Conservation (phyloP, 78 protist species). For the Bodo saltans region DNA sequence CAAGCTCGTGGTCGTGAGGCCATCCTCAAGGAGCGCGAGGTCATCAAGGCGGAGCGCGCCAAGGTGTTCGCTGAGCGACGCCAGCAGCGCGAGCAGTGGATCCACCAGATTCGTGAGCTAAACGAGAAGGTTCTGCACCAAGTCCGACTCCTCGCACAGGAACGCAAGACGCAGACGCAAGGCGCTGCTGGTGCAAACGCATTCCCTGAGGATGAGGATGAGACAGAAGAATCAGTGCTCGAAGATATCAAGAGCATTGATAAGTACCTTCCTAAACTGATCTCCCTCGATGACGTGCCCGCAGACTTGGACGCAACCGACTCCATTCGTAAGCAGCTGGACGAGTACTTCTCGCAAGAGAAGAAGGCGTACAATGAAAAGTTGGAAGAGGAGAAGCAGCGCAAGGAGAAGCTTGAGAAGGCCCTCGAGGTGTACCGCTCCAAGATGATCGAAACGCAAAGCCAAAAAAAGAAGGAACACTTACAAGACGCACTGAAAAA, state of each 20-base stretch:
- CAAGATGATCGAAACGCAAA: neutral
- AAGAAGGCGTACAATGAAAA: neutral
- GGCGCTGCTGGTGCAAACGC: neutral
- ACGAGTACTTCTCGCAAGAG: constrained; percentile 2
- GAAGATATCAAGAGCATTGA: constrained; percentile 3
- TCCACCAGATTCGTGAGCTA: neutral
- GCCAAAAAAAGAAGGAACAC: neutral
- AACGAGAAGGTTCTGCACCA: constrained; percentile 14
- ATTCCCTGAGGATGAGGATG: neutral
- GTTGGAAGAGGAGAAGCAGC: neutral
- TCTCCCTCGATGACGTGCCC: neutral
- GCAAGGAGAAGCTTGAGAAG: neutral
- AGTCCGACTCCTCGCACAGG: neutral
- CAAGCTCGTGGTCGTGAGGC: neutral
- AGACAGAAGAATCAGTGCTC: neutral
- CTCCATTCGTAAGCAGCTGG: neutral
- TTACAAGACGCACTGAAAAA: constrained; percentile 16
- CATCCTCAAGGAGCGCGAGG: neutral
- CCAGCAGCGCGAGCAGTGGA: constrained; percentile 3
- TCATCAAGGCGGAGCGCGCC: neutral
- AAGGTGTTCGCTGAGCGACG: neutral
- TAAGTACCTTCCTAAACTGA: neutral
- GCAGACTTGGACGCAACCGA: neutral
- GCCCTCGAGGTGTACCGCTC: neutral
- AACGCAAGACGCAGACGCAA: too few species aligned